Conservation (phyloP, 768 basidiomycete species). For the Cantharellus cinnabarinus region DNA sequence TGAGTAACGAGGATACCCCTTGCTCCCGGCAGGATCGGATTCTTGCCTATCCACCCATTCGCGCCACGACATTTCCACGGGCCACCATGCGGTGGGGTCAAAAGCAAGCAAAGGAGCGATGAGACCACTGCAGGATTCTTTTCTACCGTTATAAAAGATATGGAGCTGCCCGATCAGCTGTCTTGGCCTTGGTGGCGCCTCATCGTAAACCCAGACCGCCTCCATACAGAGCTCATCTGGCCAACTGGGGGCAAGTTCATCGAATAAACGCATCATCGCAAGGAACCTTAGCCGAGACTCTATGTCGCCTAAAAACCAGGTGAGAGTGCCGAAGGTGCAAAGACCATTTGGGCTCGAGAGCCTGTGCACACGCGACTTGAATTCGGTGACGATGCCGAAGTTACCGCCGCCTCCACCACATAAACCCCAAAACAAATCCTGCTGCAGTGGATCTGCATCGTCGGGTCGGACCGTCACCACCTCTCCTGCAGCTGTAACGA, state of each 20-base stretch:
- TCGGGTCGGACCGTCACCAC: background rate
- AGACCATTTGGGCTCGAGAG: background rate
- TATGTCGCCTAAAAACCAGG: background rate
- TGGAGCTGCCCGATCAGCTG: no score
- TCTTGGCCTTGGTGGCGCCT: no score
- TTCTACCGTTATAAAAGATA: no score
- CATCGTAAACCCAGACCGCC: no score
- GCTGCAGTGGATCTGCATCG: background rate
- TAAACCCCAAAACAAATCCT: slow-evolving; percentile 8
- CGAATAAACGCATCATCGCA: background rate
- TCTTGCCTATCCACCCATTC: background rate
- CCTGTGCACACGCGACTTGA: background rate
- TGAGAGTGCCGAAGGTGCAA: background rate
- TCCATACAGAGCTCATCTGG: no score
- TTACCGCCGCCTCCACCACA: slow-evolving; percentile 6
- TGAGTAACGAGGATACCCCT: background rate
- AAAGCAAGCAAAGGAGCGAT: no score
- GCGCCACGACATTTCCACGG: background rate
- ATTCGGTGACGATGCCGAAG: background rate
- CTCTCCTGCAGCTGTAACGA: slow-evolving; percentile 5
- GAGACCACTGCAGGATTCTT: no score
- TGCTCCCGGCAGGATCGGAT: background rate
- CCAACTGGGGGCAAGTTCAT: no score
- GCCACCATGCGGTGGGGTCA: no score
- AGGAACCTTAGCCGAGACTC: no score